phyloP scores from a whole-genome alignment of 2,329 filamentous ascomycete genomes.

The Meredithiella fracta region DNA sequence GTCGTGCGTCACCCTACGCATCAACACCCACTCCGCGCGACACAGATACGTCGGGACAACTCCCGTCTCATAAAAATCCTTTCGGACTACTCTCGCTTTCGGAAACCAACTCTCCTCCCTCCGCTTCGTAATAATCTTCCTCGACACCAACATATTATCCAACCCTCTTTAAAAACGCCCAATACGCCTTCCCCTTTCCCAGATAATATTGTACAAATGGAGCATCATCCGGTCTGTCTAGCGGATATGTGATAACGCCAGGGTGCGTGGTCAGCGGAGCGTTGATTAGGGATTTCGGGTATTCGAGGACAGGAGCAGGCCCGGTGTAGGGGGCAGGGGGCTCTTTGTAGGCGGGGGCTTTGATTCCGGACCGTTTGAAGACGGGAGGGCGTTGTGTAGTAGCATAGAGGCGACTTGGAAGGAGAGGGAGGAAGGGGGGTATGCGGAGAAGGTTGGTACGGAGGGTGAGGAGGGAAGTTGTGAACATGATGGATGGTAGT shows the following conservation, averaged over 20 bases:
- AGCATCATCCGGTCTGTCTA: constrained; percentile 20
- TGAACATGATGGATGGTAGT: neutral
- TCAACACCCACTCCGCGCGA: constrained; percentile 54
- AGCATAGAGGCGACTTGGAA: neutral
- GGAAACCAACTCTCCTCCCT: constrained; percentile 22
- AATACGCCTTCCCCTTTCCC: constrained; percentile 55
- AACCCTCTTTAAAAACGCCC: constrained; percentile 79
- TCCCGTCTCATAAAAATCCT: constrained; percentile 40
- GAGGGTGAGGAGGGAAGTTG: neutral
- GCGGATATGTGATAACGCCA: neutral
- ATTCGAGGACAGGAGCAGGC: neutral
- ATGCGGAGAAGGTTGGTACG: neutral
- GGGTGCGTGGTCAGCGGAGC: constrained; percentile 50
- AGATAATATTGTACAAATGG: constrained; percentile 36
- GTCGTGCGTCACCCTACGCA: constrained; percentile 53
- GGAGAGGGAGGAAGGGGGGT: neutral
- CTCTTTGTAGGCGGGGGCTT: neutral
- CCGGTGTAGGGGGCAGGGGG: neutral
- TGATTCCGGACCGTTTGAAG: neutral
- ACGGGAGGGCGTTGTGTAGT: neutral
- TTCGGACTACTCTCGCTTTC: constrained; percentile 26
- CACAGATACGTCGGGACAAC: constrained; percentile 40
- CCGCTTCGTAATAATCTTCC: constrained; percentile 27
- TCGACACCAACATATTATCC: constrained; percentile 56
- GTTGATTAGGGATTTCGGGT: constrained; percentile 34